A percentile compares a stretch with the other conserved stretches of the same genome.
Evolutionary conservation across 495 filamentous ascomycete species (phyloP).

Genomic region (Penicillium nucicola): DNA sequence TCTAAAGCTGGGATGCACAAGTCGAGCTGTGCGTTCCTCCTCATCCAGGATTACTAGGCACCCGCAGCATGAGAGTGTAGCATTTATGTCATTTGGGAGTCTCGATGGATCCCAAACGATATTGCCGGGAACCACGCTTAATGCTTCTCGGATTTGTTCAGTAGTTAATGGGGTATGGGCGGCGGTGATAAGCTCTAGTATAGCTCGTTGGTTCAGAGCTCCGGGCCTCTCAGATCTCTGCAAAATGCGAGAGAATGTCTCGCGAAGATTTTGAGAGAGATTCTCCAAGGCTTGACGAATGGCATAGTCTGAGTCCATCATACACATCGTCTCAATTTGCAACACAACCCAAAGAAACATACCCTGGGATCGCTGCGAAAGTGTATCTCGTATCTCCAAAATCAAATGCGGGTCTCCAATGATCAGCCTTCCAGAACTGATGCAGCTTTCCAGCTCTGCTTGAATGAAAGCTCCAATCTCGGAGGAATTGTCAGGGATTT

Average conservation of each 20-base stretch:
- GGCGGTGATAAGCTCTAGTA: conserved; percentile 29
- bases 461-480: conserved; percentile 38
- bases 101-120: conserved; percentile 28
- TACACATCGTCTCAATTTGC: conserved; percentile 39
- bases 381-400: conserved; percentile 15
- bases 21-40: conserved; percentile 35
- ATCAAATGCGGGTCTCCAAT: conserved; percentile 34
- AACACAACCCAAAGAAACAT: conserved; percentile 50
- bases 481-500: conserved; percentile 35
- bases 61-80: conserved; percentile 34
- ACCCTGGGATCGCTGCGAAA: conserved; percentile 12
- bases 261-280: conserved; percentile 21
- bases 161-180: conserved; percentile 33
- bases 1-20: conserved; percentile 43
- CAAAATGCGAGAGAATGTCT: conserved; percentile 40
- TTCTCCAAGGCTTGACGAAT: conserved; percentile 36
- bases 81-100: conserved; percentile 33
- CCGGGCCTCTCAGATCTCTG: no score
- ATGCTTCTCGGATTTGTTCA: conserved; percentile 42
- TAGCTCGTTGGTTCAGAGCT: conserved; percentile 10
- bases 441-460: conserved; percentile 26
- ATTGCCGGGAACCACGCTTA: conserved; percentile 36
- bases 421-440: conserved; percentile 28
- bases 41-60: conserved; percentile 44
- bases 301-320: conserved; percentile 34